These are phyloP conservation scores for Neophaeococcomyces mojaviensis DNA, from an alignment of 2,329 filamentous ascomycete species.

Conservation along the genomic window DNA sequence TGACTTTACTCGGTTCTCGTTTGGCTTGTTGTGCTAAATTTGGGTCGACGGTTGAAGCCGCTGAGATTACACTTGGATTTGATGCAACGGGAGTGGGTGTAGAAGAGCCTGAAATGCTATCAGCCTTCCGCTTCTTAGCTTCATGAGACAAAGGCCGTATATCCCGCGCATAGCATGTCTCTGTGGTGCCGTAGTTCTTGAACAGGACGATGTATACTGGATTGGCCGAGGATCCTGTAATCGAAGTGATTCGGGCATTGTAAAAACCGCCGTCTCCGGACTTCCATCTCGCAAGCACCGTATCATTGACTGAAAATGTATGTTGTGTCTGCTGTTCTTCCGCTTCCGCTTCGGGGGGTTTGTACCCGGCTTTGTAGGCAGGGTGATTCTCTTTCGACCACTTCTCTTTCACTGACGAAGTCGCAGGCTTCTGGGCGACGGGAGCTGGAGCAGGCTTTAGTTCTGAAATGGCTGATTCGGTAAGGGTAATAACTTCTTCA, in stretches of 20 bases:
- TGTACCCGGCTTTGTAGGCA: slow-evolving; percentile 58
- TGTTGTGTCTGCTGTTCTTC: slow-evolving; percentile 33
- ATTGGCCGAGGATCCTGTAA: slow-evolving; percentile 83
- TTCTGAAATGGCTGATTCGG: slow-evolving; percentile 74
- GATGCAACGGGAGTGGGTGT: slow-evolving; percentile 34
- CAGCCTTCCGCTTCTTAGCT: slow-evolving; percentile 75
- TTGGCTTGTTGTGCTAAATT: slow-evolving; percentile 57
- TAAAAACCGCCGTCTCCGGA: slow-evolving; percentile 87
- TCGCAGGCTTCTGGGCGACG: slow-evolving; percentile 37
- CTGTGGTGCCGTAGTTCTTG: slow-evolving; percentile 74
- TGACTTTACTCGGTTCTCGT: slow-evolving; percentile 56
- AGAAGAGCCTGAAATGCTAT: slow-evolving; percentile 56
- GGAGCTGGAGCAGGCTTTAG: slow-evolving; percentile 54
- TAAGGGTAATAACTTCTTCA: slow-evolving; percentile 69
- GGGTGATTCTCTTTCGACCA: slow-evolving; percentile 77
- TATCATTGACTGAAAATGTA: slow-evolving; percentile 79
- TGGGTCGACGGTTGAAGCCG: slow-evolving; percentile 59
- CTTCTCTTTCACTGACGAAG: slow-evolving; percentile 57
- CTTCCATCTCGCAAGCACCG: slow-evolving; percentile 81
- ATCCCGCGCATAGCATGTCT: slow-evolving; percentile 74
- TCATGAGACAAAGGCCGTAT: slow-evolving; percentile 69
- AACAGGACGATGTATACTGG: slow-evolving; percentile 94
- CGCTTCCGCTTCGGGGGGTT: slow-evolving; percentile 46
- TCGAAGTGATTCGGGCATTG: slow-evolving; percentile 82
- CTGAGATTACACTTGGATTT: slow-evolving; percentile 54